Conservation (phyloP, 2,329 filamentous ascomycete species). For the Talaromyces piceae region DNA sequence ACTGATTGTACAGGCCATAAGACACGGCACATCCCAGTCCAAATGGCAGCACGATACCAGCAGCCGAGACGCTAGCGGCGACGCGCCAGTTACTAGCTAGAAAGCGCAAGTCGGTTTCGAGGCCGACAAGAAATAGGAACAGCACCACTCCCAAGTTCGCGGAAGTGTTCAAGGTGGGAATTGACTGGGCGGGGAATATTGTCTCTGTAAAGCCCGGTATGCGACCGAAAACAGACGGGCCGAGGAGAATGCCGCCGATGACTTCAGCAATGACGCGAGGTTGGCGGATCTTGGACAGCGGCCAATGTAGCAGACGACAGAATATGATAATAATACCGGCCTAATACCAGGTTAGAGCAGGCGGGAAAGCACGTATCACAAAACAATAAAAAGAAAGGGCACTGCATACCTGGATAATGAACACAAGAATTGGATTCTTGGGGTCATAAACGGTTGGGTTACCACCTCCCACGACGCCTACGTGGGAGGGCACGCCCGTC, state of each 20-base stretch:
- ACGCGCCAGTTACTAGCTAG: slow-evolving; percentile 73
- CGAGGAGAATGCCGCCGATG: slow-evolving; percentile 74
- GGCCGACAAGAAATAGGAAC: slow-evolving; percentile 79
- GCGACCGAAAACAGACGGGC: slow-evolving; percentile 79
- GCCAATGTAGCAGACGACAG: slow-evolving; percentile 67
- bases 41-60: slow-evolving; percentile 77
- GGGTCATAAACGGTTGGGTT: slow-evolving; percentile 63
- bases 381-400: not conserved
- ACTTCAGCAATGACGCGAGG: slow-evolving; percentile 80
- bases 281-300: slow-evolving; percentile 67
- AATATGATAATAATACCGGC: slow-evolving; percentile 67
- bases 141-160: slow-evolving; percentile 78
- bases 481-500: slow-evolving; percentile 46
- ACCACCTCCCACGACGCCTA: slow-evolving; percentile 63
- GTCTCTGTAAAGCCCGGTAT: slow-evolving; percentile 68
- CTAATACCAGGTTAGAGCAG: slow-evolving; percentile 30
- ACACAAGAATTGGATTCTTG: slow-evolving; percentile 65
- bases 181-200: slow-evolving; percentile 70
- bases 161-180: slow-evolving; percentile 67
- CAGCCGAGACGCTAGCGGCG: slow-evolving; percentile 67
- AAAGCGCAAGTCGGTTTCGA: slow-evolving; percentile 77
- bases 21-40: slow-evolving; percentile 73
- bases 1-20: slow-evolving; percentile 71
- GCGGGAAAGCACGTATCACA: not conserved
- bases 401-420: slow-evolving; percentile 60